Conservation (phyloP, 169 alveolate species). For the Theileria sp. region DNA sequence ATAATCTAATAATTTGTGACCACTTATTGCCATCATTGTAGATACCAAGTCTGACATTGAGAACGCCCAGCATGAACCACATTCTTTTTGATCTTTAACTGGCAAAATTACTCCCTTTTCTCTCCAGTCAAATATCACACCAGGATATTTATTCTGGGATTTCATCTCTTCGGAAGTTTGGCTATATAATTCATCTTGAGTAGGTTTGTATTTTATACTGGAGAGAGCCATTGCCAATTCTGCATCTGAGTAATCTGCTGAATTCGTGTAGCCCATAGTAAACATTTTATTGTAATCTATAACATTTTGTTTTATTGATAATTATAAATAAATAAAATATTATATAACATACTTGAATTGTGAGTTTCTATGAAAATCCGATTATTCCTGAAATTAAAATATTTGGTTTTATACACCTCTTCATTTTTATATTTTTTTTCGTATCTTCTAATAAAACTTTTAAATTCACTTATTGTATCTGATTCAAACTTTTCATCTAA, state of each 20-base stretch:
- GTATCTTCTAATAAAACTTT: conserved; percentile 41
- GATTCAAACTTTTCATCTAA: conserved; percentile 24
- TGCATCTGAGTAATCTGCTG: conserved; percentile 30
- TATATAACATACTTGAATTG: conserved; percentile 21
- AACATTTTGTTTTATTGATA: neutral
- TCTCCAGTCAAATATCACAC: conserved; percentile 34
- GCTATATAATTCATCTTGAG: neutral
- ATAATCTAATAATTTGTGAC: conserved; percentile 26
- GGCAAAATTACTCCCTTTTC: conserved; percentile 49
- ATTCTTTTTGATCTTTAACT: conserved; percentile 76
- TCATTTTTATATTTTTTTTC: neutral
- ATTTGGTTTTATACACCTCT: conserved; percentile 41
- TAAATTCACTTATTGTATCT: conserved; percentile 42
- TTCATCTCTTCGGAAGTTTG: neutral
- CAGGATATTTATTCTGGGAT: neutral
- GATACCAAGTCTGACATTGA: conserved; percentile 77
- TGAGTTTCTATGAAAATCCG: conserved; percentile 42
- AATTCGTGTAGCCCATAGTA: conserved; percentile 33
- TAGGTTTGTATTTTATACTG: neutral
- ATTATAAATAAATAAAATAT: neutral
- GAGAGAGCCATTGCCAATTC: neutral
- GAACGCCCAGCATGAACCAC: conserved; percentile 87
- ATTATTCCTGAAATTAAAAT: conserved; percentile 28
- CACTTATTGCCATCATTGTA: conserved; percentile 65
- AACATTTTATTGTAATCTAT: conserved; percentile 27